Conservation (phyloP, 345 rosid genomes). For the Citrus cavaleriei region DNA sequence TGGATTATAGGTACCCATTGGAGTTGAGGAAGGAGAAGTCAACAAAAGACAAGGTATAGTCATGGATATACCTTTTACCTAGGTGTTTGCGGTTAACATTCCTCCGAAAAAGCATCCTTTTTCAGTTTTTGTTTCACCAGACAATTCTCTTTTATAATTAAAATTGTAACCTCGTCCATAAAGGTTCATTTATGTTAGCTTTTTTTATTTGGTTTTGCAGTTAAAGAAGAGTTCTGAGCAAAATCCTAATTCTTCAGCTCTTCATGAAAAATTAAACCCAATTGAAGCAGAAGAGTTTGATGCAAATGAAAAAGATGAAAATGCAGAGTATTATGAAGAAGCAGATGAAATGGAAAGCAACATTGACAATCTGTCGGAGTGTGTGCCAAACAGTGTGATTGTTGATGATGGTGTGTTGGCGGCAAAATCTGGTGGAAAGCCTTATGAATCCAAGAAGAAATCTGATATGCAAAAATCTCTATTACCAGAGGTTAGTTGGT, state of each 20-base stretch:
- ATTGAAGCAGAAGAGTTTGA: slow-evolving; percentile 35
- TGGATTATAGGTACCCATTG: slow-evolving; percentile 71
- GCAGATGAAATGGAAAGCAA: slow-evolving; percentile 39
- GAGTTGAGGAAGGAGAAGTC: slow-evolving; percentile 92
- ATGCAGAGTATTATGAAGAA: slow-evolving; percentile 29
- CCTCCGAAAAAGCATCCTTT: not conserved
- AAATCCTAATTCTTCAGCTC: slow-evolving; percentile 28
- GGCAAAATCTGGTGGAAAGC: slow-evolving; percentile 39
- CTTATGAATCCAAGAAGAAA: slow-evolving; percentile 36
- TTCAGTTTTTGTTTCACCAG: not conserved
- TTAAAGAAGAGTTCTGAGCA: slow-evolving; percentile 49
- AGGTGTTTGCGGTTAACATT: not conserved
- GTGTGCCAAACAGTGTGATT: slow-evolving; percentile 34
- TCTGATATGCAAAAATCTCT: slow-evolving; percentile 44
- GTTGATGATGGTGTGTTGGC: slow-evolving; percentile 31
- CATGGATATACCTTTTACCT: slow-evolving; percentile 1
- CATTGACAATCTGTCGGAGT: slow-evolving; percentile 51
- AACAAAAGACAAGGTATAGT: slow-evolving; percentile 75
- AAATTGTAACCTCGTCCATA: no score
- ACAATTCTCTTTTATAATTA: not conserved
- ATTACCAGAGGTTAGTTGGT: slow-evolving; percentile 64
- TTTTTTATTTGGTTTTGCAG: slow-evolving; percentile 42
- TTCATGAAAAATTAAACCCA: slow-evolving; percentile 34
- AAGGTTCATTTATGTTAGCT: not conserved
- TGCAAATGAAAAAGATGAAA: slow-evolving; percentile 30